Evolutionary conservation across 768 basidiomycete species (phyloP).

Genomic region (Sistotremastrum suecicum): DNA sequence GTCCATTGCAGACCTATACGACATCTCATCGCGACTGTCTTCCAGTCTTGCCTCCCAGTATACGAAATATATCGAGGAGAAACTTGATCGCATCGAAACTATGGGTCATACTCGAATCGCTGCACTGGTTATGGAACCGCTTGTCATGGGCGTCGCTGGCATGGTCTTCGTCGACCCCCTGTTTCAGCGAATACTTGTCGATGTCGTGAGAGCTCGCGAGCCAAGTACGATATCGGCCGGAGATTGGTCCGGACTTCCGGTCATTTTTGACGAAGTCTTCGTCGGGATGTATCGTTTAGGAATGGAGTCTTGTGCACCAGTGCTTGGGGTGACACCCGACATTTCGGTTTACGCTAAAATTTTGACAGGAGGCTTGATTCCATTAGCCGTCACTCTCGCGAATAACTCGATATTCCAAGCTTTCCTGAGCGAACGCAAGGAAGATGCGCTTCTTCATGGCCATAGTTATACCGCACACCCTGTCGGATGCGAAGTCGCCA

Average conservation of each 20-base stretch:
- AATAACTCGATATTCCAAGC: conserved; percentile 66
- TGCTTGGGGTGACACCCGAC: conserved; percentile 69
- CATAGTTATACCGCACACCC: conserved; percentile 95
- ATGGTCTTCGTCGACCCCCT: conserved; percentile 97
- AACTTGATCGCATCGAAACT: conserved; percentile 32
- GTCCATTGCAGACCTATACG: conserved; percentile 51
- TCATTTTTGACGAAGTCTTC: conserved; percentile 95
- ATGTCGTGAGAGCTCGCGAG: conserved; percentile 37
- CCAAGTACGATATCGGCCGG: conserved; percentile 8
- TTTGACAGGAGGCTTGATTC: conserved; percentile 84
- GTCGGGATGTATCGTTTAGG: conserved; percentile 85
- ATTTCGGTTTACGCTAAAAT: conserved; percentile 89
- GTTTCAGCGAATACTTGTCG: conserved; percentile 80
- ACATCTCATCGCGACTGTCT: conserved; percentile 45
- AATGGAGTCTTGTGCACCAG: conserved; percentile 41
- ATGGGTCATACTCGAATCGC: conserved; percentile 34
- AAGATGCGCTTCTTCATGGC: conserved; percentile 82
- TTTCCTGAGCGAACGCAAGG: conserved; percentile 63
- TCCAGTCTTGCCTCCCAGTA: conserved; percentile 55
- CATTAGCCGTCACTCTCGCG: conserved; percentile 76
- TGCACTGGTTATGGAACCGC: conserved; percentile 79
- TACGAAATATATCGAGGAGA: conserved; percentile 36
- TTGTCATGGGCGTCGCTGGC: conserved; percentile 90
- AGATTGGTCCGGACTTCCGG: conserved; percentile 60
- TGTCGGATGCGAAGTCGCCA: conserved; percentile 85